These are phyloP conservation scores for Pelargonium fulgidum DNA, from an alignment of 441 rosid species.

Conservation along the genomic window DNA sequence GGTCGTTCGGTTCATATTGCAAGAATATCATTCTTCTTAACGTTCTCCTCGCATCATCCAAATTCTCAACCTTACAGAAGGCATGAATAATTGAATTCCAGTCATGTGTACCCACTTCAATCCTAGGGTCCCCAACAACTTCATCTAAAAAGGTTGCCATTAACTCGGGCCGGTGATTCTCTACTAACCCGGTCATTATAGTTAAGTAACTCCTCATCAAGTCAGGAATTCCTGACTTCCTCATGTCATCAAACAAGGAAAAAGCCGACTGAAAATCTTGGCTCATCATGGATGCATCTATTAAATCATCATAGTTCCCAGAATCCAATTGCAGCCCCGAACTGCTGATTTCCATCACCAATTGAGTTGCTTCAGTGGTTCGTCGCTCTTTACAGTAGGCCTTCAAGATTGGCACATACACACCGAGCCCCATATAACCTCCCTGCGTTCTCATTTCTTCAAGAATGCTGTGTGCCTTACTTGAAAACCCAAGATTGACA, in stretches of 20 bases:
- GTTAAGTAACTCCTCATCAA: conserved; percentile 76
- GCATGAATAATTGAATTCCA: conserved; percentile 96
- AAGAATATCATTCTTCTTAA: conserved; percentile 82
- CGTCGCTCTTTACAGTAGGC: conserved; percentile 76
- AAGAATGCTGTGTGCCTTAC: conserved; percentile 52
- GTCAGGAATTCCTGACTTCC: conserved; percentile 50
- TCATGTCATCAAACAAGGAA: conserved; percentile 82
- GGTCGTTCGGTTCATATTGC: conserved; percentile 71
- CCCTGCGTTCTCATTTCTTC: not conserved
- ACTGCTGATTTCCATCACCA: conserved; percentile 68
- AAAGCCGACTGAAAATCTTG: conserved; percentile 90
- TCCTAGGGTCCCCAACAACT: conserved; percentile 75
- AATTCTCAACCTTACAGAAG: conserved; percentile 70
- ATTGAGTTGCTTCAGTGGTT: conserved; percentile 88
- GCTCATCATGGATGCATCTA: conserved; percentile 84
- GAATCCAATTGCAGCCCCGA: conserved; percentile 65
- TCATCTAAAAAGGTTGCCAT: conserved; percentile 92
- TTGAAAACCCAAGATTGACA: conserved; percentile 61
- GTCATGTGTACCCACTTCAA: conserved; percentile 85
- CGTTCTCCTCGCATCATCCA: conserved; percentile 82
- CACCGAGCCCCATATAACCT: conserved; percentile 2
- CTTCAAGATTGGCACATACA: conserved; percentile 8
- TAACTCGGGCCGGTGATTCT: conserved; percentile 76
- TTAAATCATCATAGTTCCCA: conserved; percentile 48
- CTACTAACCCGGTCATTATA: conserved; percentile 84